Percentiles rank a stretch among this genome's conserved stretches.
Conservation (phyloP, 371 early-diverging fungal genomes). For the Mucor ambiguus region DNA sequence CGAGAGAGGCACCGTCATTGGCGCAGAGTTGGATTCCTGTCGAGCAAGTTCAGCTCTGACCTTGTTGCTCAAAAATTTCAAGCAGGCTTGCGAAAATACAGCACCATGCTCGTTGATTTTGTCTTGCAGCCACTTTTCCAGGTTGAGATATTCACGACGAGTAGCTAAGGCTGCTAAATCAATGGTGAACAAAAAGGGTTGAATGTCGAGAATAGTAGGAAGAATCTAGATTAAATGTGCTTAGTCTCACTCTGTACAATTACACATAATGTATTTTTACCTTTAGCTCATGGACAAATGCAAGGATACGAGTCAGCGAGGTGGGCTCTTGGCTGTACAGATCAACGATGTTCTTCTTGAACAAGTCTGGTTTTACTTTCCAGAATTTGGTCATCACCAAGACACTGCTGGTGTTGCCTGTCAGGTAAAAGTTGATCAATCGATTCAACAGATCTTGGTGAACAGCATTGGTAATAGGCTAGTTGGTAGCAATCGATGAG, state of each 20-base stretch:
- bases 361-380: conserved; percentile 65
- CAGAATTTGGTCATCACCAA: conserved; percentile 79
- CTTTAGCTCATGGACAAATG: conserved; percentile 83
- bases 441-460: conserved; percentile 73
- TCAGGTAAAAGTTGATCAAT: conserved; percentile 69
- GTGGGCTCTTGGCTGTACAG: conserved; percentile 77
- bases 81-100: conserved; percentile 68
- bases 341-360: conserved; percentile 70
- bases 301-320: conserved; percentile 74
- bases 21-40: conserved; percentile 38
- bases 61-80: conserved; percentile 81
- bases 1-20: conserved; percentile 62
- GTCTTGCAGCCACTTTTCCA: conserved; percentile 90
- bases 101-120: conserved; percentile 69
- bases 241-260: background rate
- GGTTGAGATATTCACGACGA: conserved; percentile 77
- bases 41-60: conserved; percentile 52
- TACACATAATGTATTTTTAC: conserved; percentile 38
- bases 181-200: conserved; percentile 75
- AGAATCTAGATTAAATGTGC: conserved; percentile 56
- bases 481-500: background rate
- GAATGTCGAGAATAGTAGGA: conserved; percentile 69
- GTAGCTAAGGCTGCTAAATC: conserved; percentile 87
- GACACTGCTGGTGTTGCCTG: conserved; percentile 66
- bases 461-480: conserved; percentile 61